Evolutionary conservation across 1,284 basidiomycete genomes (phyloP), one percentile per base, ranked within the genome.

Genomic region (Fomitopsis betulina): DNA sequence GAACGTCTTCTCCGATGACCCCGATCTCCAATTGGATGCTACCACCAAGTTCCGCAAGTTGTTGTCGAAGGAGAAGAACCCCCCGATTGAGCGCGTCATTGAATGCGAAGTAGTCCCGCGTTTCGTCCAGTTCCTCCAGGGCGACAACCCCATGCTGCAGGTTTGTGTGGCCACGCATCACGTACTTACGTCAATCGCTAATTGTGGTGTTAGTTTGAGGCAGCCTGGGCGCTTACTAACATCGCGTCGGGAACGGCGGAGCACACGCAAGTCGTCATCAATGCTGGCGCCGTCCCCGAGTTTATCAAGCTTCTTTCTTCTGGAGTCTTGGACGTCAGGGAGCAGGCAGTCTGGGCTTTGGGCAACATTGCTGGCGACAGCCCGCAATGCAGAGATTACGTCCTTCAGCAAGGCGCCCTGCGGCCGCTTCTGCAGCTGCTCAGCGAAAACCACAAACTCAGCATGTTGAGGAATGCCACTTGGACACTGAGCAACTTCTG

Each of bases 401-500:
- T 92, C 57, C 78, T 92, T 51, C 85, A 88, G 66, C 83, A 88
- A 68, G 90, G 89, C 57, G 89, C 90, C 43, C 74, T 92, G 61
- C 77, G 89, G 57, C 89, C 89, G 45, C 73, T 92, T 60, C 72
- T 92, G 64, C 81, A 84, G 35, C 79, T 92, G 35, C 69, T 93
- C 61, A 91, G 87, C 73, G 89, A 91, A 74, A 83, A 94, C 70
- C 94, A 97, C 82, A 98, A 98, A 77, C 81, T 98, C 64, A 95
- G 93, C 70, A 98, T 98, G 96, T 86, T 98, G 58, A 79, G 95
- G 68, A 98, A 98, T 74, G 96, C 95, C 33, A 98, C 96, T 23
- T 98, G 96, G 95, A 98, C 95, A 10, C 77, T 98, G 69, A 95
- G 93, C 80, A 98, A 98, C 81, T 98, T 98, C 75, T 98, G 95